Evolutionary conservation across 2,329 filamentous ascomycete species (phyloP).

Genomic region (Fusarium liriodendri): DNA sequence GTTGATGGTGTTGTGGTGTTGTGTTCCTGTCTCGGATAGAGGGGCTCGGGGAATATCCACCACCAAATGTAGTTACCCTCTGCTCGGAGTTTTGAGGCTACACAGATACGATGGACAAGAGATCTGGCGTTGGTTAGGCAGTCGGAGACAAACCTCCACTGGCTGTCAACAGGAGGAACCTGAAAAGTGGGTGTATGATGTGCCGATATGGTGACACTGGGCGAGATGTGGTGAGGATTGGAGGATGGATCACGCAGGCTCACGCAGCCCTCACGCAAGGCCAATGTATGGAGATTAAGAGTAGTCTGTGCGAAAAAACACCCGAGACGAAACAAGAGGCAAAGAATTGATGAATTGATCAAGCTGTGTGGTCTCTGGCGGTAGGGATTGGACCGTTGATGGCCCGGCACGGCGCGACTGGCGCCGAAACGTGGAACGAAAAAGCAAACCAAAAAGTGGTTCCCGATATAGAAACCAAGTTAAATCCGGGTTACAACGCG

Average conservation of each 20-base stretch:
- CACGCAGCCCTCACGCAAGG: constrained; percentile 18
- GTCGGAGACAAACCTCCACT: neutral
- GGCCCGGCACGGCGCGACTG: constrained; percentile 12
- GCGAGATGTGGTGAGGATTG: constrained; percentile 37
- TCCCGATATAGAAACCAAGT: constrained; percentile 17
- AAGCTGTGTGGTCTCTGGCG: neutral
- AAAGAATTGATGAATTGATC: neutral
- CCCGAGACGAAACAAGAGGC: constrained; percentile 13
- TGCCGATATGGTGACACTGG: constrained; percentile 17
- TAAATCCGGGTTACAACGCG: constrained; percentile 8
- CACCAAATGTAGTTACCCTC: constrained; percentile 13
- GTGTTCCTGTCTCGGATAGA: constrained; percentile 11
- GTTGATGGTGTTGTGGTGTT: constrained; percentile 15
- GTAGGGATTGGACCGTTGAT: neutral
- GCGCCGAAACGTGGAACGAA: constrained; percentile 14
- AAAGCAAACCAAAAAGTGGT: constrained; percentile 35
- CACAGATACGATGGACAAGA: neutral
- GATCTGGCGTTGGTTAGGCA: neutral
- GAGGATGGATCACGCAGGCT: constrained; percentile 32
- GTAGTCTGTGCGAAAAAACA: neutral
- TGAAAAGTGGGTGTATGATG: constrained; percentile 7
- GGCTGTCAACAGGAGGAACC: neutral
- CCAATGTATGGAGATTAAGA: neutral
- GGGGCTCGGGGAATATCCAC: constrained; percentile 4
- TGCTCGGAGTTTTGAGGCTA: constrained; percentile 7